Evolutionary conservation across 2,329 filamentous ascomycete genomes (phyloP).

Genomic region (Tolypocladium pustulatum): DNA sequence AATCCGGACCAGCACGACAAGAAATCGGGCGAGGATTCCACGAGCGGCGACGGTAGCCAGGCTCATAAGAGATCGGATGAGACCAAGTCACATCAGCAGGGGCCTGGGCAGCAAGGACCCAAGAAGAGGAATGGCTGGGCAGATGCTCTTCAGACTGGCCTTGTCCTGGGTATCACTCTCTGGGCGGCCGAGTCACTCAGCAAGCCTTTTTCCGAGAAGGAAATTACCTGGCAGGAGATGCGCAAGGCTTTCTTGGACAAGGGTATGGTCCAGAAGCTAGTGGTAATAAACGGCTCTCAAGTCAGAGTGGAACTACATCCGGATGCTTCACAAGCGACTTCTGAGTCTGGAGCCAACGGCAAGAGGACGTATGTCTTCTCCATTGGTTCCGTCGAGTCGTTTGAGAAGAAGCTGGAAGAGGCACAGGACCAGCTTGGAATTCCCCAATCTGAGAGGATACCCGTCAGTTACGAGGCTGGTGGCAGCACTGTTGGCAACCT

Average conservation of each 20-base stretch:
- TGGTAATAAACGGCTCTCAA: conserved; percentile 59
- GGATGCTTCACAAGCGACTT: conserved; percentile 47
- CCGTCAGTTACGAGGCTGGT: conserved; percentile 76
- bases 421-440: conserved; percentile 84
- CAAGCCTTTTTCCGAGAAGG: conserved; percentile 39
- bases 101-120: conserved; percentile 20
- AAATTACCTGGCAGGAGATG: conserved; percentile 98
- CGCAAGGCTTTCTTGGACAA: conserved; percentile 89
- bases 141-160: conserved; percentile 22
- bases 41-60: conserved; percentile 9
- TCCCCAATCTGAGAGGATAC: conserved; percentile 78
- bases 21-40: conserved; percentile 9
- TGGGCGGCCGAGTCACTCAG: conserved; percentile 31
- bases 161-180: conserved; percentile 42
- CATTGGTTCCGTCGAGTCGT: conserved; percentile 88
- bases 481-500: conserved; percentile 65
- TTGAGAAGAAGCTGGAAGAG: conserved; percentile 79
- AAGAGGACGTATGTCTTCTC: conserved; percentile 68
- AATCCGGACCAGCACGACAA: conserved; percentile 9
- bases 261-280: conserved; percentile 86
- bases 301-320: conserved; percentile 76
- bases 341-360: conserved; percentile 15
- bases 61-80: conserved; percentile 9
- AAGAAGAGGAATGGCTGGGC: conserved; percentile 25
- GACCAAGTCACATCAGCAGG: conserved; percentile 14